A percentile compares a stretch with the other conserved stretches of the same genome.
Conservation (phyloP, 139 green algal species). For the Ettlia oleoabundans region DNA sequence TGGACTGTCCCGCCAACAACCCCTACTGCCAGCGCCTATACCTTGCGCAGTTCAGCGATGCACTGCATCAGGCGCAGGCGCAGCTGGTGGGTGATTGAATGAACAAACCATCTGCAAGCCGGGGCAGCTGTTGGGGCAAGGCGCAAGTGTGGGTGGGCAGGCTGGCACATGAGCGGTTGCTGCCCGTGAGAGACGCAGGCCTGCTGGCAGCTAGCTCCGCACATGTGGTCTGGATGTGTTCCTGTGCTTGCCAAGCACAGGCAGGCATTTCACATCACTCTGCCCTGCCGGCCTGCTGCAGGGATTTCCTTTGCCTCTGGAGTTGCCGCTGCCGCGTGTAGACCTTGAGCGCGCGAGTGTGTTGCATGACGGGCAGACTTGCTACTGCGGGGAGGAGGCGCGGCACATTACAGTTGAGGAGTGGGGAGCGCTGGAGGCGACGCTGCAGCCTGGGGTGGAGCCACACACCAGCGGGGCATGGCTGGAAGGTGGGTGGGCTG, state of each 20-base stretch:
- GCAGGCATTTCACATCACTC: too few species aligned
- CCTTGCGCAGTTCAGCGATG: constrained; percentile 76
- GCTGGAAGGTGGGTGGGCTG: background rate
- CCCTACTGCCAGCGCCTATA: constrained; percentile 72
- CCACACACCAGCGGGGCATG: background rate
- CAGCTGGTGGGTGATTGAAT: constrained; percentile 33
- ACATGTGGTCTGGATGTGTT: too few species aligned
- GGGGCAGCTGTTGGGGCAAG: too few species aligned
- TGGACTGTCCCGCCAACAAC: constrained; percentile 59
- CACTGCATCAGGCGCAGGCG: constrained; percentile 24
- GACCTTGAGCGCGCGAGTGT: constrained; percentile 63
- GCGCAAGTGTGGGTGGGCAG: too few species aligned
- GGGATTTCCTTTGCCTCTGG: constrained; percentile 45
- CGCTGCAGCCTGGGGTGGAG: constrained; percentile 24
- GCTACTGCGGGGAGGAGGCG: constrained; percentile 60
- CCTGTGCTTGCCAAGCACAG: too few species aligned
- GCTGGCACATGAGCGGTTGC: too few species aligned
- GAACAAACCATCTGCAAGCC: too few species aligned
- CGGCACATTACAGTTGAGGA: constrained; percentile 25
- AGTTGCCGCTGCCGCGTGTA: constrained; percentile 75
- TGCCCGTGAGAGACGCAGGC: too few species aligned
- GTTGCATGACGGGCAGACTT: constrained; percentile 66
- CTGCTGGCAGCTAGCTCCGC: too few species aligned
- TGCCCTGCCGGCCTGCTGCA: constrained; percentile 14
- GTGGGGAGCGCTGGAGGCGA: constrained; percentile 64